Evolutionary conservation across 2,329 filamentous ascomycete genomes (phyloP), one percentile per base, ranked within the genome.

Genomic region (Myriosclerotinia scirpicola): DNA sequence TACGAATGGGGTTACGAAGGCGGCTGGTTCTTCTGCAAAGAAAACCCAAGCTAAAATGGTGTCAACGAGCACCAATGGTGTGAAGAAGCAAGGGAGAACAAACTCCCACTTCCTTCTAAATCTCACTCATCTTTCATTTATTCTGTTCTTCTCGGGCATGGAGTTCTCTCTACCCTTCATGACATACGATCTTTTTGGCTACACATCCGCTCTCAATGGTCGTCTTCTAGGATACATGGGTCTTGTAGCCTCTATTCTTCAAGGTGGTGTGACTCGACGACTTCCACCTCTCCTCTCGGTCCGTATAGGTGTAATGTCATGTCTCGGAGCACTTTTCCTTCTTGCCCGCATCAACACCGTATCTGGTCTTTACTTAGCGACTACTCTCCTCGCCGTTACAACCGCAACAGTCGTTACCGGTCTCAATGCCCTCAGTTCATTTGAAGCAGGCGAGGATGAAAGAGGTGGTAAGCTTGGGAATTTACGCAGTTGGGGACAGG

Each of bases 141-240:
- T 99, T 68, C 87, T 99, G 15, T 97, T 97, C 79, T 99, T 99
- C 80, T 97, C 92, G 2, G 95, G 95, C 68, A 94, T 99, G 90
- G 95, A 99, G 77, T 98, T 97, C 78, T 97, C 93, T 0, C 85
- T 99, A 3, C 93, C 95, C 0, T 99, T 99, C 78, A 93, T 99
- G 87, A 98, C 94, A 0, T 96, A 95, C 74, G 94, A 97, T 64
- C 85, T 99, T 54, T 98, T 98, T 78, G 85, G 85, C 11, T 96
- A 95, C 76, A 86, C 84, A 14, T 90, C 93, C 0, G 85, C 87
- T 54, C 85, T 92, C 63, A 96, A 96, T 71, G 95, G 95, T 20
- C 87, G 88, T 14, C 83, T 99, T 2, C 87, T 99, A 2, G 94
- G 95, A 7, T 95, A 91, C 78, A 91, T 99, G 74, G 95, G 95